These are phyloP conservation scores for Alternaria rosae DNA, from an alignment of 2,329 filamentous ascomycete genomes.

Conservation along the genomic window DNA sequence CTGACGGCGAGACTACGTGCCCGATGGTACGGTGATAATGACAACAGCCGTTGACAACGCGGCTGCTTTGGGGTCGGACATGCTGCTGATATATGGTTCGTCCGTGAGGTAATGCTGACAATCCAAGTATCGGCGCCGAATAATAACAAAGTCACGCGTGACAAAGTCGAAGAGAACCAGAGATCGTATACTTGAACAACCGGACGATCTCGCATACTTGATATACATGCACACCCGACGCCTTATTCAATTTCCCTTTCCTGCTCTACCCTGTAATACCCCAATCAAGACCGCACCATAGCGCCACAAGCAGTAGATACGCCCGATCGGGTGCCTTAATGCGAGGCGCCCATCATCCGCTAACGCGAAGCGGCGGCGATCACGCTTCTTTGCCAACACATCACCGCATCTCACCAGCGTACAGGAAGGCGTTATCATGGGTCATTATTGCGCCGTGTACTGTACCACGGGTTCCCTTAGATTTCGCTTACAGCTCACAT, in stretches of 20 bases:
- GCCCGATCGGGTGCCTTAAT: conserved; percentile 20
- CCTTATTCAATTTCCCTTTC: not conserved
- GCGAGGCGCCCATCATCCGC: conserved; percentile 18
- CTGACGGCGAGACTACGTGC: not conserved
- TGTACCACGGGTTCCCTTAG: not conserved
- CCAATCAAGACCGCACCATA: conserved; percentile 6
- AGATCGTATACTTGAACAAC: not conserved
- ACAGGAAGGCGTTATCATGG: not conserved
- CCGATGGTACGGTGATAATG: conserved; percentile 24
- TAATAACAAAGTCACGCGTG: no score
- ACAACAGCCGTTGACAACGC: conserved; percentile 27
- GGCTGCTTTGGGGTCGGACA: conserved; percentile 26
- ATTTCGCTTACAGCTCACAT: not conserved
- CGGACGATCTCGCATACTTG: not conserved
- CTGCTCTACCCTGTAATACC: not conserved
- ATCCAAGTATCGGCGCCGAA: not conserved
- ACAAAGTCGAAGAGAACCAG: not conserved
- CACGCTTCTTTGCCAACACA: conserved; percentile 6
- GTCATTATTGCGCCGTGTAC: not conserved
- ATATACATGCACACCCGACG: not conserved
- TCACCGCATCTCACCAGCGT: conserved; percentile 14
- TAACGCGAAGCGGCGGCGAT: conserved; percentile 8
- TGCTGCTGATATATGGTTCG: not conserved
- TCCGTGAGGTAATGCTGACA: not conserved
- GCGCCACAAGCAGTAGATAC: conserved; percentile 11